These are phyloP conservation scores for Paramecium primaurelia DNA, from an alignment of 73 alveolate species.

Conservation along the genomic window DNA sequence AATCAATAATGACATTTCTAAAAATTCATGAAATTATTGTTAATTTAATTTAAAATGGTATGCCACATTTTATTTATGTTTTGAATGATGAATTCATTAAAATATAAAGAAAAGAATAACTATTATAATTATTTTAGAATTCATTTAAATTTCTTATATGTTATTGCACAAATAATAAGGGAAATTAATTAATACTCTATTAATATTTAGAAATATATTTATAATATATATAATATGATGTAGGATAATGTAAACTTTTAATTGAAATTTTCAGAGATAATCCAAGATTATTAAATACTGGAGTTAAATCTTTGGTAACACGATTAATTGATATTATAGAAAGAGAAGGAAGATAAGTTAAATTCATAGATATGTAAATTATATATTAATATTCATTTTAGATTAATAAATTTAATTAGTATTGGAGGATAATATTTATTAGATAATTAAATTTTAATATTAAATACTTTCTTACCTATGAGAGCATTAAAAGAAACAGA, in stretches of 20 bases:
- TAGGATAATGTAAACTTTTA: conserved; percentile 37
- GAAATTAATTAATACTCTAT: conserved; percentile 7
- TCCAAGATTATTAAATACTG: conserved; percentile 17
- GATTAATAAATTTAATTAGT: background rate
- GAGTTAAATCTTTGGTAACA: background rate
- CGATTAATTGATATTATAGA: conserved; percentile 25
- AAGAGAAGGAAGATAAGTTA: conserved; percentile 55
- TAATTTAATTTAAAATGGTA: conserved; percentile 26
- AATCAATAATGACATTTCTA: conserved; percentile 36
- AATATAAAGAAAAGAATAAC: background rate
- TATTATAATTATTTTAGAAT: background rate
- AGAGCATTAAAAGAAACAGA: conserved; percentile 10
- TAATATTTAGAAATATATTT: background rate
- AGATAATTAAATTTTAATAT: conserved; percentile 20
- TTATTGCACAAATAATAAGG: conserved; percentile 27
- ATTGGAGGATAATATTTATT: background rate
- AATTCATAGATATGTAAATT: conserved; percentile 8
- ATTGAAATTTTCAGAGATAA: conserved; percentile 34
- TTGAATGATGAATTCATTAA: background rate
- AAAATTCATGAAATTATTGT: conserved; percentile 46
- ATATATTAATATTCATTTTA: background rate
- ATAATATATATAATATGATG: conserved; percentile 30
- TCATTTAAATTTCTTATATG: conserved; percentile 8
- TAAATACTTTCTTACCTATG: conserved; percentile 56
- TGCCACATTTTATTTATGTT: conserved; percentile 39